phyloP scores from a whole-genome alignment of 208 protist species.

The Willaertia magna region DNA sequence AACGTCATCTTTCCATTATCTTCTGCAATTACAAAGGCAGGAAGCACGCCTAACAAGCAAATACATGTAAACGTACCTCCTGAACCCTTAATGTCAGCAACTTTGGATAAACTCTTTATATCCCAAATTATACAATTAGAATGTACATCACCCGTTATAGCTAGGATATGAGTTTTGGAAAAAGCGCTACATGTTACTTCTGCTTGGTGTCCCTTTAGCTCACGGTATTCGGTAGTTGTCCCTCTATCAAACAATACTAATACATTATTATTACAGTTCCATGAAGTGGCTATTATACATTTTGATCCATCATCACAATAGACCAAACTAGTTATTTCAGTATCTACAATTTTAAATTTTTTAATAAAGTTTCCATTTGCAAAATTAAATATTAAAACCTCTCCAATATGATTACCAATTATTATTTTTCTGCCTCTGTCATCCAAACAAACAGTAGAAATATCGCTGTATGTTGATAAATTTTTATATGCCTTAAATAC shows the following conservation, averaged over 20 bases:
- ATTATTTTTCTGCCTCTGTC: constrained; percentile 7
- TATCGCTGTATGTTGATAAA: neutral
- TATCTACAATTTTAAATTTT: neutral
- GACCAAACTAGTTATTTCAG: neutral
- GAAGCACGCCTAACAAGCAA: neutral
- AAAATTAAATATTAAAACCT: neutral
- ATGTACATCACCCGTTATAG: neutral
- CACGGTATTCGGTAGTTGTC: neutral
- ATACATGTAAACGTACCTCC: neutral
- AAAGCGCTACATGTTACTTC: neutral
- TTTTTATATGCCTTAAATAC: neutral
- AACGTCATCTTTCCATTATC: neutral
- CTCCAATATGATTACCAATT: constrained; percentile 9
- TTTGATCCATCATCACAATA: neutral
- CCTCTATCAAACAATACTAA: neutral
- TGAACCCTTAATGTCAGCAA: neutral
- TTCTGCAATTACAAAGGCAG: neutral
- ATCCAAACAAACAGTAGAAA: neutral
- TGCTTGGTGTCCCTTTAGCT: neutral
- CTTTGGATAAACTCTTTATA: neutral
- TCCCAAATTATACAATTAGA: neutral
- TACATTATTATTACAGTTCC: neutral
- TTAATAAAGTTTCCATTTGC: neutral
- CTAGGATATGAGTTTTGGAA: neutral
- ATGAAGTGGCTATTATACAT: neutral